Base-by-base conservation (phyloP, 257 asterid genomes). In the Solanum pinnatisectum region DNA sequence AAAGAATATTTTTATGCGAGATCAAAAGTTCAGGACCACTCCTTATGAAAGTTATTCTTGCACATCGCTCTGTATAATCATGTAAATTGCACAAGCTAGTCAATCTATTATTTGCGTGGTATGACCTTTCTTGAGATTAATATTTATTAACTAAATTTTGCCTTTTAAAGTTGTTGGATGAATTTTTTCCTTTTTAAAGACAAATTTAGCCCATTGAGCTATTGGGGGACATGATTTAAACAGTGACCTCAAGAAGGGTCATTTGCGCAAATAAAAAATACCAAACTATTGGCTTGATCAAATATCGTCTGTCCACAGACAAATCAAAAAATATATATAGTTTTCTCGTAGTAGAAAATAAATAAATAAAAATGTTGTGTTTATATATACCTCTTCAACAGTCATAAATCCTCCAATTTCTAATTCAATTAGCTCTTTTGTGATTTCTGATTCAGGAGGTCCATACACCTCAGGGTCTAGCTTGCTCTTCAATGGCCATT, bases 401-500 rank as follows among this genome's bases (percentile, higher is more conserved):
- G 95, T 92, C 90, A 83, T 84, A 84, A 74, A 84, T 72, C 98
- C 95, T 89, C 84, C 76, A 46, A 94, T 92, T 73, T 91, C 92
- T 73, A 83, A 2, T 85, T 94, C 96, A 30, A 95, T 86, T n/a
- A 90, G 8, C 89, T 93, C 91, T 42, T 71, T 90, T 13, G 96
- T 94, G 77, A 96, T 91, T 60, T 90, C 94, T 46, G 98, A 96
- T 83, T 95, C 96, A 33, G 92, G 88, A 67, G 98, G 94, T n/a
- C 98, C 98, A 63, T 95, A 95, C 59, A 91, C 93, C 67, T 72
- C 82, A 4, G 98, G 94, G 77, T 96, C 99, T 5, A 96, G 94
- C 16, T 87, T 85, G 87, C 99, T 96, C 91, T 91, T 95, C 89
- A 95, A 14, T 18, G 99, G 98, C 95, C 95, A 94, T 89, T 96